Evolutionary conservation across 2,329 filamentous ascomycete genomes (phyloP), one percentile per base, ranked within the genome.

Genomic region (Phialophora chinensis): DNA sequence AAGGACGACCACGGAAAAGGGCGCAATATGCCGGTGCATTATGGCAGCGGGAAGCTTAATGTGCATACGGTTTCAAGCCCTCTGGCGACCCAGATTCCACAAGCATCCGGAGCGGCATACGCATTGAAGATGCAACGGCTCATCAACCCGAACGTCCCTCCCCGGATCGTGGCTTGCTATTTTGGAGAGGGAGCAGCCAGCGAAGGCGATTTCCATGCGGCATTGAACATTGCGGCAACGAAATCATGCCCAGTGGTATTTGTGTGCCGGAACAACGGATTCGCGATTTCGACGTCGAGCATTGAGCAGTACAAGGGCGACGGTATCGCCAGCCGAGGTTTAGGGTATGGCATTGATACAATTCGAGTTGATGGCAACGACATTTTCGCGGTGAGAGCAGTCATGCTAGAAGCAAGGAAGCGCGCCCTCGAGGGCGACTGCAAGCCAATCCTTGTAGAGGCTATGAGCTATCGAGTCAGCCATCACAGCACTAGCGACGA

Each of bases 401-500:
- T 88, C 0, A 95, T 91, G 27, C 87, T 87, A 74, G 86, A 87
- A 76, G 95, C 95, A 0, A 86, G 93, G 1, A 84, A 87, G 57
- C 87, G 94, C 74, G 93, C 94, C 0, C 84, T 98, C 2, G 83
- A 90, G 63, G 88, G 91, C 52, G 92, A 91, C n/a, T 91, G 92
- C 3, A 88, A 86, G 69, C 93, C 92, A 0, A 86, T 99, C 0
- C 82, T 99, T 7, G 90, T 99, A 49, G 95, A 99, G 80, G 93
- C 93, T 63, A 96, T 99, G 91, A 94, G 91, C 27, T 99, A 99
- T 80, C 92, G 95, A n/a, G 93, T 98, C 52, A 94, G 91, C 6
- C 93, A 99, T 77, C 95, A 99, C 81, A 97, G 92, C 79, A 99
- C 95, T 0, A 95, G 91, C 0, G 95, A 99, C 75, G 95, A 99